These are phyloP conservation scores for Pleurostoma richardsiae DNA, from an alignment of 2,329 filamentous ascomycete genomes.

Conservation along the genomic window DNA sequence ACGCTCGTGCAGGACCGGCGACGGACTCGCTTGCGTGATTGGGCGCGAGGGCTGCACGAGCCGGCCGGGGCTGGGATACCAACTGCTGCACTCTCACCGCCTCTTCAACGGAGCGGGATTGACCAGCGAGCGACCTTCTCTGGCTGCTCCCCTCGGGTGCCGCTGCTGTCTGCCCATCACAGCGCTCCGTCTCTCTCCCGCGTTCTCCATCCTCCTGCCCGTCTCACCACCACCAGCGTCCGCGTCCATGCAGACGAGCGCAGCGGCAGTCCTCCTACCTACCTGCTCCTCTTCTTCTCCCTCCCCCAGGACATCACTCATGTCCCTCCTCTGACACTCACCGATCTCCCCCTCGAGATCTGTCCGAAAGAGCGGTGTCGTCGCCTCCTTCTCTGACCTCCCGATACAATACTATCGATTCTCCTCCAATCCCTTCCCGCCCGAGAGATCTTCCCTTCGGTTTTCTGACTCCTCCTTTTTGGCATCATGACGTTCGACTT, in stretches of 20 bases:
- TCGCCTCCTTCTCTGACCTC: slow-evolving; percentile 26
- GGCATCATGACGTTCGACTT: slow-evolving; percentile 56
- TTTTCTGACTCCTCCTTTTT: slow-evolving; percentile 21
- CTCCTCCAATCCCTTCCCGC: slow-evolving; percentile 29
- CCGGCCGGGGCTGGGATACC: slow-evolving; percentile 18
- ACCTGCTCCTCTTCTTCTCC: slow-evolving; percentile 14
- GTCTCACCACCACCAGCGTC: not conserved
- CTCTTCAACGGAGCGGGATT: slow-evolving; percentile 14
- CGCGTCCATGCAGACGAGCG: no score
- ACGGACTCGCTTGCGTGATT: slow-evolving; percentile 14
- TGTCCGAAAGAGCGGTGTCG: slow-evolving; percentile 40
- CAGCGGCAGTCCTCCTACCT: not conserved
- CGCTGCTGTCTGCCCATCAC: not conserved
- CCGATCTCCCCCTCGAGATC: slow-evolving; percentile 15
- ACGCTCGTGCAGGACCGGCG: slow-evolving; percentile 13
- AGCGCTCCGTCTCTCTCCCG: slow-evolving; percentile 1
- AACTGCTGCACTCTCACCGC: slow-evolving; percentile 21
- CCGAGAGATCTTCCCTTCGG: slow-evolving; percentile 5
- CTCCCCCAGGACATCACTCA: slow-evolving; percentile 21
- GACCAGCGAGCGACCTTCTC: not conserved
- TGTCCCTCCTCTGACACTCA: slow-evolving; percentile 30
- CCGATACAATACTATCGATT: slow-evolving; percentile 41
- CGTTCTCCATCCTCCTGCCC: slow-evolving; percentile 6
- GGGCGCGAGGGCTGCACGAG: slow-evolving; percentile 10
- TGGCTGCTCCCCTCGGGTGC: not conserved